A percentile compares a stretch with the other conserved stretches of the same genome.
These are phyloP conservation scores for Termitomyces sp. DNA, from an alignment of 768 basidiomycete species.

Conservation along the genomic window DNA sequence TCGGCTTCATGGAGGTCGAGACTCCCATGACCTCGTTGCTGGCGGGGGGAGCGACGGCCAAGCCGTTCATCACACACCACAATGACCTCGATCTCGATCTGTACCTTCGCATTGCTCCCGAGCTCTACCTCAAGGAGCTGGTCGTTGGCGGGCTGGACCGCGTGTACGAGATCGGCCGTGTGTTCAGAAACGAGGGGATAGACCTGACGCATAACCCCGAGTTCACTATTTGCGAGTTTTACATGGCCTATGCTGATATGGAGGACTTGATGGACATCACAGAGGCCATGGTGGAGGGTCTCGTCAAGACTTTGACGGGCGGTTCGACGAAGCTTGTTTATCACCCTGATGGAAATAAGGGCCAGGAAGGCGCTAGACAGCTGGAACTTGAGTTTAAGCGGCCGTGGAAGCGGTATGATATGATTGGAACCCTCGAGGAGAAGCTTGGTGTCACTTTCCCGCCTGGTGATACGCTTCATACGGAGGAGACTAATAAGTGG, in stretches of 20 bases:
- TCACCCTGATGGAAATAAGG: conserved; percentile 93
- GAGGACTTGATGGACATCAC: conserved; percentile 98
- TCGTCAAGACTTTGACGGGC: conserved; percentile 82
- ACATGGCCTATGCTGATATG: conserved; percentile 99
- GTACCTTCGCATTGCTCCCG: conserved; percentile 95
- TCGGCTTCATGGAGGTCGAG: conserved; percentile 98
- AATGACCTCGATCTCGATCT: conserved; percentile 97
- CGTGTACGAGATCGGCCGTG: conserved; percentile 97
- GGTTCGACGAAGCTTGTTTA: conserved; percentile 76
- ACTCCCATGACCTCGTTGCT: conserved; percentile 97
- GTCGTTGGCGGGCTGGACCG: conserved; percentile 96
- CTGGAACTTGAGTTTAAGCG: conserved; percentile 81
- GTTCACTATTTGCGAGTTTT: conserved; percentile 99
- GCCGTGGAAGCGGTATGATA: conserved; percentile 98
- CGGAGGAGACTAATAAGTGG: conserved; percentile 84
- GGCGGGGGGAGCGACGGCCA: conserved; percentile 97
- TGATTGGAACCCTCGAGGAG: conserved; percentile 95
- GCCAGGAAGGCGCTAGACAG: conserved; percentile 52
- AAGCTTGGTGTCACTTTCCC: conserved; percentile 92
- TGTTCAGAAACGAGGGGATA: conserved; percentile 98
- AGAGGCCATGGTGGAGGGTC: conserved; percentile 81
- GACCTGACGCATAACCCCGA: conserved; percentile 99
- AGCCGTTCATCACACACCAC: conserved; percentile 98
- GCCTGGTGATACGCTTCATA: conserved; percentile 84
- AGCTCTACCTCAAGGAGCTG: conserved; percentile 96